Percentiles rank a stretch among this genome's conserved stretches.
These are phyloP conservation scores for Meyerozyma carpophila DNA, from an alignment of 1,139 yeast species.

Conservation along the genomic window DNA sequence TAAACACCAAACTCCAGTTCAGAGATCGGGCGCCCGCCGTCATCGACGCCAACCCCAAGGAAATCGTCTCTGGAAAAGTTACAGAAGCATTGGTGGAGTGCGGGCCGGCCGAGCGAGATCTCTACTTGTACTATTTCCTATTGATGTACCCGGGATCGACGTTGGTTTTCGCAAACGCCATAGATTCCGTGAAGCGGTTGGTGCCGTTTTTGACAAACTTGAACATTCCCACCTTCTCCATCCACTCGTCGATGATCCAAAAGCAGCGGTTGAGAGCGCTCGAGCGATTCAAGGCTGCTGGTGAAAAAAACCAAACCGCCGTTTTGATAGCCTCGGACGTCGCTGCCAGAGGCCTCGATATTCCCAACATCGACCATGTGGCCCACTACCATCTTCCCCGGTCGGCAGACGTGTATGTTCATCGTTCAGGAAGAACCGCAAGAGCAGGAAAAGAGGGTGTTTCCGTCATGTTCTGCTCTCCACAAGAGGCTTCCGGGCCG, in stretches of 20 bases:
- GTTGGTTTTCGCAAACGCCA: constrained; percentile 87
- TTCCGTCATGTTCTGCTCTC: constrained; percentile 85
- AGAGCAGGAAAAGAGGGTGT: constrained; percentile 95
- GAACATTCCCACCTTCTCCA: constrained; percentile 67
- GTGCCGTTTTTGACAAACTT: constrained; percentile 71
- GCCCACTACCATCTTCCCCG: constrained; percentile 95
- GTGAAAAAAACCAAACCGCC: constrained; percentile 49
- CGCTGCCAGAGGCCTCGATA: constrained; percentile 97
- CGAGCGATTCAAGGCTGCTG: constrained; percentile 62
- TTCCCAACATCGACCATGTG: constrained; percentile 86
- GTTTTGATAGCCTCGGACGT: constrained; percentile 93
- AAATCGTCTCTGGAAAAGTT: constrained; percentile 68
- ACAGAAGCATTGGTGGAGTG: constrained; percentile 90
- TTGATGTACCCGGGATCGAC: constrained; percentile 86
- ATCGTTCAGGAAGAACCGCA: constrained; percentile 97
- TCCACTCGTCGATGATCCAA: constrained; percentile 94
- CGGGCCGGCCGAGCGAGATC: constrained; percentile 84
- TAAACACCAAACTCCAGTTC: constrained; percentile 56
- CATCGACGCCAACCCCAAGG: constrained; percentile 85
- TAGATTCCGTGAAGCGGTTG: constrained; percentile 85
- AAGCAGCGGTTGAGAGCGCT: constrained; percentile 83
- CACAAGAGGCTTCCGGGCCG: constrained; percentile 90
- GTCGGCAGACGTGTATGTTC: constrained; percentile 90
- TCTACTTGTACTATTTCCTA: constrained; percentile 82
- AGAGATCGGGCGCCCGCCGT: constrained; percentile 54